These are phyloP conservation scores for Candida easanensis DNA, from an alignment of 805 yeast genomes.

Conservation along the genomic window DNA sequence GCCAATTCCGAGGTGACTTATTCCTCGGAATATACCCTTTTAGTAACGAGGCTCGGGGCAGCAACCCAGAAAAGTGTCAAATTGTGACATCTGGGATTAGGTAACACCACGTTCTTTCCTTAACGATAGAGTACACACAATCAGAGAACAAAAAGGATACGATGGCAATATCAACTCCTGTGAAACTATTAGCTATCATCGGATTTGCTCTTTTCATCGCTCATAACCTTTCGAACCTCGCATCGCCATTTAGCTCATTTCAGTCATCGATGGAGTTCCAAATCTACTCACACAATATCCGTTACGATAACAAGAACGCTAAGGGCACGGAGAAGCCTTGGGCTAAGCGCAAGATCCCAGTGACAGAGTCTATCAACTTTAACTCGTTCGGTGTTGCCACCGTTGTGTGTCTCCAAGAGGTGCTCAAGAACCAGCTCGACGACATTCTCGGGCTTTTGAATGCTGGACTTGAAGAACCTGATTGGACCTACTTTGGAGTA, in stretches of 20 bases:
- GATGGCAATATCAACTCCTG: not conserved
- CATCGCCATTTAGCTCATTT: not conserved
- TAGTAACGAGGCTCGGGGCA: too few species aligned
- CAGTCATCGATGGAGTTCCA: constrained; percentile 8
- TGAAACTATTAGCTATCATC: not conserved
- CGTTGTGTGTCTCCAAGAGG: constrained; percentile 50
- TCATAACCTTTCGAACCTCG: constrained; percentile 5
- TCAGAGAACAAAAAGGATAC: too few species aligned
- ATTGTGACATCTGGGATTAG: too few species aligned
- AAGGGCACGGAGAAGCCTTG: constrained; percentile 43
- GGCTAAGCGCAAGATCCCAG: constrained; percentile 37
- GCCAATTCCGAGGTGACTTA: not conserved
- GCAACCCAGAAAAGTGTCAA: too few species aligned
- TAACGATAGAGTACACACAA: too few species aligned
- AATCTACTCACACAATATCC: constrained; percentile 42
- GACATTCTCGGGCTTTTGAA: constrained; percentile 38
- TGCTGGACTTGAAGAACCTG: constrained; percentile 21
- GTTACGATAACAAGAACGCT: constrained; percentile 38
- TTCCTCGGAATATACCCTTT: not conserved
- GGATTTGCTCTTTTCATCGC: constrained; percentile 3
- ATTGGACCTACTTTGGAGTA: constrained; percentile 45
- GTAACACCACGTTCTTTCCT: too few species aligned
- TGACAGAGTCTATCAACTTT: constrained; percentile 40
- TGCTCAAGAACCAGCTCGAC: constrained; percentile 40
- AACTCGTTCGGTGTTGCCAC: constrained; percentile 32